Percentiles rank a stretch among this genome's conserved stretches.
These are phyloP conservation scores for Excoecaria agallocha DNA, from an alignment of 345 rosid genomes.

Conservation along the genomic window DNA sequence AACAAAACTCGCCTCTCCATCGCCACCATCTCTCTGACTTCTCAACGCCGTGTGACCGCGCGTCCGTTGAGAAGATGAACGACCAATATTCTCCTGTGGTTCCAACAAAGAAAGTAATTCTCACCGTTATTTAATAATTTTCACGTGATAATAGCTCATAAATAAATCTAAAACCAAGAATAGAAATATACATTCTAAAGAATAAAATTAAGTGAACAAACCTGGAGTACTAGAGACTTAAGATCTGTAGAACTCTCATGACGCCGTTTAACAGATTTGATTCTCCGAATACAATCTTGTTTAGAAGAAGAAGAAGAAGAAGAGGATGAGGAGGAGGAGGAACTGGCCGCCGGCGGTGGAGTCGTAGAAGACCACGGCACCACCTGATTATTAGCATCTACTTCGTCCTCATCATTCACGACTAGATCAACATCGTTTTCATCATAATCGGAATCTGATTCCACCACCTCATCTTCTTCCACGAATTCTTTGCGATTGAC, in stretches of 20 bases:
- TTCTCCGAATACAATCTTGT: constrained; percentile 21
- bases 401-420: constrained; percentile 22
- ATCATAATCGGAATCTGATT: constrained; percentile 10
- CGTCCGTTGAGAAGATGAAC: constrained; percentile 15
- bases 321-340: constrained; percentile 25
- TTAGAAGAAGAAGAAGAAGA: constrained; percentile 31
- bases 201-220: neutral
- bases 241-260: constrained; percentile 29
- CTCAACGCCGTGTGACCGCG: neutral
- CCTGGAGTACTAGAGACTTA: constrained; percentile 1
- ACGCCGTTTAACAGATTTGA: constrained; percentile 28
- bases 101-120: neutral
- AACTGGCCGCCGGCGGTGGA: constrained; percentile 21
- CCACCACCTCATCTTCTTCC: constrained; percentile 11
- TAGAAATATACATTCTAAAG: neutral
- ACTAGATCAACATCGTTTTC: constrained; percentile 17
- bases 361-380: constrained; percentile 47
- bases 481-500: constrained; percentile 13
- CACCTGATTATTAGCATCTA: constrained; percentile 52
- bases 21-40: constrained; percentile 5
- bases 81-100: constrained; percentile 22
- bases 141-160: too few species aligned
- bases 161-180: neutral
- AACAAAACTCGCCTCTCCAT: constrained; percentile 16
- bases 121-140: neutral